Base-by-base conservation (phyloP, 192 early-diverging fungal genomes). In the Spizellomyces sp. region DNA sequence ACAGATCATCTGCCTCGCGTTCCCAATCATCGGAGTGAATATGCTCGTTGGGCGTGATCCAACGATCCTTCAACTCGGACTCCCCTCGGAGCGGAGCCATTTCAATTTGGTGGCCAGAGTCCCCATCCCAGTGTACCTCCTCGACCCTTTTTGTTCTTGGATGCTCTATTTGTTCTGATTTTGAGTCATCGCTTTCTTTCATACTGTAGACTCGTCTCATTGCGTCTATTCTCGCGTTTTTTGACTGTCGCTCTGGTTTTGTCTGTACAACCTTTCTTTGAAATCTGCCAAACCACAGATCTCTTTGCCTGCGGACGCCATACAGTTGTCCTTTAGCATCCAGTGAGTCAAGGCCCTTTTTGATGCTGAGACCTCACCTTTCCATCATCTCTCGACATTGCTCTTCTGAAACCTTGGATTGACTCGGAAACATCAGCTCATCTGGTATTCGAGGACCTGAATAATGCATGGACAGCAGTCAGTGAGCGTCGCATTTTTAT, bases 231-330 rank as follows among this genome's bases (percentile, higher is more conserved):
- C 61, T 8, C 59, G 70, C 43, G 36, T 45, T 15, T 56, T 21
- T 17, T 47, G 17, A 59, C 36, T 44, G 8, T 19, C 43, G 14
- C 14, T 12, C 17, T 22, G 17, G 10, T 48, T 50, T 58, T 6
- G 46, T 12, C 17, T 56, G 8, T 75, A 17, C 22, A 56, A 15
- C 54, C 45, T 70, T 47, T 60, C 17, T 45, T 27, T 27, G 52
- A 56, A 79, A 77, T 14, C 60, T 50, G 55, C 79, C 74, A 56
- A 81, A 83, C 79, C 78, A 80, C 44, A 77, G 61, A 14, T 61
- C 61, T 45, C 68, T 60, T 65, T 80, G 77, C 8, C 73, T 75
- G 17, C 41, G 19, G 52, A 67, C 1, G 19, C 1, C n/a, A 14
- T 21, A n/a, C 6, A 10, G 50, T 17, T 14, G 44, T 55, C 10